phyloP scores from a whole-genome alignment of 129 eudicot genomes.

The Ambrosia trifida region DNA sequence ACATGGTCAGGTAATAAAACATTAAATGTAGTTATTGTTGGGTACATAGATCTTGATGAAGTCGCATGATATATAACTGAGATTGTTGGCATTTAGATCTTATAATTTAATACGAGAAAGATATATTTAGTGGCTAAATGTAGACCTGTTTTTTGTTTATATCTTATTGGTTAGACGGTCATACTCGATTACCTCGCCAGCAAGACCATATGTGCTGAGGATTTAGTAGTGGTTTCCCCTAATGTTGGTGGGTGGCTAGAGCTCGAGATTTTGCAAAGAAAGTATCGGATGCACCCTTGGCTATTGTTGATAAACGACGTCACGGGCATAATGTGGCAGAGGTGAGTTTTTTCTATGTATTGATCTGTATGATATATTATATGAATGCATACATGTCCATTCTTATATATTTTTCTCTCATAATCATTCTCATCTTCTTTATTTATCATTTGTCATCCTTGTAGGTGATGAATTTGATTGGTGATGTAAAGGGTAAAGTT shows the following conservation, averaged over 20 bases:
- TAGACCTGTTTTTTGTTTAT: background rate
- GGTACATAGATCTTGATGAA: slow-evolving; percentile 7
- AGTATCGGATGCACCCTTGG: slow-evolving; percentile 95
- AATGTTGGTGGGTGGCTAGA: slow-evolving; percentile 98
- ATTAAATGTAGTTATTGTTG: background rate
- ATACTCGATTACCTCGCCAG: slow-evolving; percentile 98
- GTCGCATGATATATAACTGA: background rate
- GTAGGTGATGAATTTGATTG: slow-evolving; percentile 98
- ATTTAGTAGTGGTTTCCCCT: slow-evolving; percentile 95
- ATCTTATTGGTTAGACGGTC: slow-evolving; percentile 55
- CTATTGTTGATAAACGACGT: slow-evolving; percentile 97
- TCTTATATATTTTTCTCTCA: background rate
- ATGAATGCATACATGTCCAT: background rate
- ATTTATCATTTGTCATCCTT: background rate
- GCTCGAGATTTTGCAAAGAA: slow-evolving; percentile 97
- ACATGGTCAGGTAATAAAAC: slow-evolving; percentile 76
- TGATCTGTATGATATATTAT: background rate
- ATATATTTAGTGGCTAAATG: background rate
- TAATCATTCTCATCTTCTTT: no score
- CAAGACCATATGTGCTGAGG: slow-evolving; percentile 83
- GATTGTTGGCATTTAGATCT: background rate
- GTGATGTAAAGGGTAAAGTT: slow-evolving; percentile 94
- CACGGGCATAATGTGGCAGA: slow-evolving; percentile 96
- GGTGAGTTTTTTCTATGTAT: slow-evolving; percentile 41
- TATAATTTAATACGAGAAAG: background rate